A percentile compares a stretch with the other conserved stretches of the same genome.
These are phyloP conservation scores for Syncephalis plumigaleata DNA, from an alignment of 371 early-diverging fungal species.

Conservation along the genomic window DNA sequence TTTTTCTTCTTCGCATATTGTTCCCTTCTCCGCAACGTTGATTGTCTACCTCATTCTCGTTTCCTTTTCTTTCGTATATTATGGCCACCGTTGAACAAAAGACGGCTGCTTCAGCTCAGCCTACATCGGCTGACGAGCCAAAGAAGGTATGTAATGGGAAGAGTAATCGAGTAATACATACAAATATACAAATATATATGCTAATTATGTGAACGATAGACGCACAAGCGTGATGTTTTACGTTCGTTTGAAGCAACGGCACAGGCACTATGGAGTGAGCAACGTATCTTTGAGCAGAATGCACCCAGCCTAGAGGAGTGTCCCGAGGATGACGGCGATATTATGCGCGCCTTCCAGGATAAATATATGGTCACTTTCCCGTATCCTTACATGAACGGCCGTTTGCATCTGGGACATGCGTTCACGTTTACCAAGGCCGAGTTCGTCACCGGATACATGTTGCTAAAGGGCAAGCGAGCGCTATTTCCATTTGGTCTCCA, in stretches of 20 bases:
- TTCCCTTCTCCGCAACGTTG: too few relatives aligned
- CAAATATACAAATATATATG: too few relatives aligned
- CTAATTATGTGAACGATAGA: conserved; percentile 17
- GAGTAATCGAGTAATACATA: too few relatives aligned
- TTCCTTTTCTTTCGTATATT: too few relatives aligned
- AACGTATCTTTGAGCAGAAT: conserved; percentile 65
- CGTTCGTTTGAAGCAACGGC: conserved; percentile 55
- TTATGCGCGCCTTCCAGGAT: conserved; percentile 27
- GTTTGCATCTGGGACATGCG: conserved; percentile 97
- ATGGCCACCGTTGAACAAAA: too few relatives aligned
- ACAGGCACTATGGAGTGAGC: conserved; percentile 68
- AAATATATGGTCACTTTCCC: conserved; percentile 89
- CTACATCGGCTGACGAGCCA: too few relatives aligned
- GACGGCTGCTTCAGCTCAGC: too few relatives aligned
- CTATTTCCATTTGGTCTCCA: conserved; percentile 99
- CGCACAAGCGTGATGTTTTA: conserved; percentile 71
- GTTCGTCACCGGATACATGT: conserved; percentile 88
- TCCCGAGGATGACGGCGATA: conserved; percentile 15
- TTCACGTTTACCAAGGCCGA: conserved; percentile 97
- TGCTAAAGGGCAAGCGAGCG: conserved; percentile 87
- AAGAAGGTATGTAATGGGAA: too few relatives aligned
- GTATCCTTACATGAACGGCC: conserved; percentile 99
- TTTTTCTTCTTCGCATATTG: too few relatives aligned
- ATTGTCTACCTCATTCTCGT: too few relatives aligned
- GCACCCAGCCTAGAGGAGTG: conserved; percentile 58